Base-by-base conservation (phyloP, 805 yeast species). In the Starmera dryadoides region DNA sequence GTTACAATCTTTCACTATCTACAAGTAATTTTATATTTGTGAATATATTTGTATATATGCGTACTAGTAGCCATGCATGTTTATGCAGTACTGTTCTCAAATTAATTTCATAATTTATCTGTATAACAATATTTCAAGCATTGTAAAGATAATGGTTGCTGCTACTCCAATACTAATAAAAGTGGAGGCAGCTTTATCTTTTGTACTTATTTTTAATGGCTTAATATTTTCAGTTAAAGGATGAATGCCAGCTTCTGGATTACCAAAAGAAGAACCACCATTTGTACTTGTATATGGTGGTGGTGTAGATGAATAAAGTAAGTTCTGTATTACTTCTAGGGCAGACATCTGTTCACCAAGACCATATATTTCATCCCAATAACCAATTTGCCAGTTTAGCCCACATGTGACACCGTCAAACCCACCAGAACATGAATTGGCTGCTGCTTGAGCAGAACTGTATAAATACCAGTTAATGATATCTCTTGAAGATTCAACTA, bases 291-390 rank as follows among this genome's bases (percentile, higher is more conserved):
- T 77, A 45, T 69, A 75, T 1, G 96, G 96, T 28, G 75, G 70
- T 3, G 73, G 70, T 50, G 55, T 54, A 3, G 51, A 41, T 23
- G 52, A 47, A 36, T 62, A 60, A 32, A 53, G 48, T 9, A 72
- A 53, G 36, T 68, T 72, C 21, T 66, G 69, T 48, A 77, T 66
- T 2, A 64, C 63, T 52, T 88, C 97, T 44, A 88, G 63, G 0
- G 96, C 96, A 26, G 81, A 64, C 74, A 86, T 83, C 63, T 91
- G 95, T 63, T 91, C 96, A 41, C 97, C 97, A 28, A 91, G 69
- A 3, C 97, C 96, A 52, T 75, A 86, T 31, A 56, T 53, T 2
- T 74, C 79, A 60, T 89, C 97, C 79, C 83, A 84, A 16, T 76
- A 77, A 2, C 67, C 65, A 8, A 58, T 57, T 3, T 74, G 62